Evolutionary conservation across 164 flowering plant species (phyloP), one percentile per base, ranked within the genome.

Genomic region (Tetrastigma voinierianum): DNA sequence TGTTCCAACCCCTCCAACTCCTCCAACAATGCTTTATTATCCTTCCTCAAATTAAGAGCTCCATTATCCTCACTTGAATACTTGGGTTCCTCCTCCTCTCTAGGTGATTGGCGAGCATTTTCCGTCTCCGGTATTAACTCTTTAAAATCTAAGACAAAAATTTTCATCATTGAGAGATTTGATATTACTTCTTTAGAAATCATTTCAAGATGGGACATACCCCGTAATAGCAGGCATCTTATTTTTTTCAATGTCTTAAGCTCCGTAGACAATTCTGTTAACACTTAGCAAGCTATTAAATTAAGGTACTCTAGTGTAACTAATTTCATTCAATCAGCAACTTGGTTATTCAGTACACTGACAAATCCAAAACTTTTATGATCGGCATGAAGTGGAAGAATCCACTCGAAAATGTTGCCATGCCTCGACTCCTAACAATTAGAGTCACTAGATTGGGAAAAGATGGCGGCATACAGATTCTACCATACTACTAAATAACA

Each of bases 321-420:
- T n/a, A 66, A 54, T 1, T 23, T 1, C 5, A 10, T 45, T 12
- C 65, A 23, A 1, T 4, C 0, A 66, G 66, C 3, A 71, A 55
- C 4, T 6, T 6, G 0, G 16, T 23, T 44, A 71, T 32, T 4
- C 0, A n/a, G 51, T 58, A 2, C 19, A 1, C n/a, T n/a, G 61
- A 59, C 47, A 71, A 53, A 32, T 71, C 63, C 47, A 70, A 16
- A 40, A 64, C 68, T 20, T 4, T n/a, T 24, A 70, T 45, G 2
- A 14, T 0, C 2, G 11, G 57, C 68, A 70, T 56, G 13, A 8
- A 49, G 0, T 21, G 2, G 23, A 65, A 65, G 24, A 52, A 70
- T 3, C 4, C 63, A 51, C 18, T 25, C 0, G 65, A 16, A 1
- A 71, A 2, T 19, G 4, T 48, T 5, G 10, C 9, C 19, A 59